Percentiles rank a stretch among this genome's conserved stretches.
Evolutionary conservation across 1,284 basidiomycete species (phyloP).

Genomic region (Ceratobasidium sp.): DNA sequence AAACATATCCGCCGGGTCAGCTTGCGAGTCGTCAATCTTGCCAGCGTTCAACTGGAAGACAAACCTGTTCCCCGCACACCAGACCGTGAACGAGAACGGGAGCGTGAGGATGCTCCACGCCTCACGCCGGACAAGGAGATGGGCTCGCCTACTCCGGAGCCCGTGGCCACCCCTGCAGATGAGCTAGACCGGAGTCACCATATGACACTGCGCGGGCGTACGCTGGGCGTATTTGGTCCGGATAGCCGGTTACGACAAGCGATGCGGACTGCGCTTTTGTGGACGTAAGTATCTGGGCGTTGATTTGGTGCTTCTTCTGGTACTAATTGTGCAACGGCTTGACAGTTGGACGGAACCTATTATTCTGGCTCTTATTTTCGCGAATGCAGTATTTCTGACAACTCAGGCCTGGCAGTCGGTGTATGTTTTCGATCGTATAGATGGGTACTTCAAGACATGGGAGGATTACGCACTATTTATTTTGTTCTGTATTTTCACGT

Average conservation of each 20-base stretch:
- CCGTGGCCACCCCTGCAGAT: constrained; percentile 5
- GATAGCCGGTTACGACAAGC: constrained; percentile 72
- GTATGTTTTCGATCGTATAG: constrained; percentile 61
- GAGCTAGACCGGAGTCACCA: constrained; percentile 34
- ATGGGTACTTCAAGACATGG: constrained; percentile 89
- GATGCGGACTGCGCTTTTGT: constrained; percentile 76
- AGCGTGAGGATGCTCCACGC: constrained; percentile 28
- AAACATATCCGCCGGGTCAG: constrained; percentile 77
- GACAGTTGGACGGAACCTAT: constrained; percentile 87
- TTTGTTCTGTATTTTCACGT: constrained; percentile 91
- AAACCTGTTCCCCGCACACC: constrained; percentile 57
- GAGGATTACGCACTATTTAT: constrained; percentile 87
- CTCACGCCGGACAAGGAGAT: constrained; percentile 49
- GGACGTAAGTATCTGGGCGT: constrained; percentile 66
- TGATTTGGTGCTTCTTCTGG: constrained; percentile 14
- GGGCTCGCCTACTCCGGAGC: constrained; percentile 3
- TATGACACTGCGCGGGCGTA: constrained; percentile 78
- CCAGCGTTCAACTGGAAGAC: constrained; percentile 67
- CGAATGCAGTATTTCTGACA: constrained; percentile 86
- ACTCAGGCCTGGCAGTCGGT: constrained; percentile 76
- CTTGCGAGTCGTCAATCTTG: constrained; percentile 85
- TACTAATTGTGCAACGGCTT: constrained; percentile 8
- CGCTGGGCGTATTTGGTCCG: constrained; percentile 82
- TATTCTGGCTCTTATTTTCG: constrained; percentile 86
- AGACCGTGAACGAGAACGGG: constrained; percentile 45